Evolutionary conservation across 2,329 filamentous ascomycete genomes (phyloP).

Genomic region (Talaromyces atroroseus): DNA sequence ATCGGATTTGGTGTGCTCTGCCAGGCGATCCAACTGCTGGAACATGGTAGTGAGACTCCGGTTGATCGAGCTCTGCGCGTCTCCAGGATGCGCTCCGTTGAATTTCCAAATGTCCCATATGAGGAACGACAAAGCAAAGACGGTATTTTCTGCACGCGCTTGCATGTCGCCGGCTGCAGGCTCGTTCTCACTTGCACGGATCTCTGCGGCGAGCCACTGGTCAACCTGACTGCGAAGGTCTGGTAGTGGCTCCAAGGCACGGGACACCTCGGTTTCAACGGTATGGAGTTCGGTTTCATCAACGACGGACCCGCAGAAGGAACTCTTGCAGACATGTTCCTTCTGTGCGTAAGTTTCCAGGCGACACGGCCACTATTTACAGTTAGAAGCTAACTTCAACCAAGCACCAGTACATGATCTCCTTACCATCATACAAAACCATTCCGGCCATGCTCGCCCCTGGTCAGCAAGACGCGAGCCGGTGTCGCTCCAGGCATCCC

Average conservation of each 20-base stretch:
- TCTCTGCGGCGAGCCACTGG: slow-evolving; percentile 31
- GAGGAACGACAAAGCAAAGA: slow-evolving; percentile 34
- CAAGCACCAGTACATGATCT: neutral
- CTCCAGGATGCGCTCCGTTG: slow-evolving; percentile 22
- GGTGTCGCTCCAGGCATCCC: slow-evolving; percentile 36
- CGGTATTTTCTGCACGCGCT: slow-evolving; percentile 26
- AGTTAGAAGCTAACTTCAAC: neutral
- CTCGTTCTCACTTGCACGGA: slow-evolving; percentile 16
- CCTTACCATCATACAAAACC: slow-evolving; percentile 33
- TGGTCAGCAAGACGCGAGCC: slow-evolving; percentile 22
- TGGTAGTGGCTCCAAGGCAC: slow-evolving; percentile 24
- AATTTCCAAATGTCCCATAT: slow-evolving; percentile 37
- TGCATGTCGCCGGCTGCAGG: slow-evolving; percentile 21
- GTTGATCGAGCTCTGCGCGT: slow-evolving; percentile 20
- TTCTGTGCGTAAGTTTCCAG: slow-evolving; percentile 31
- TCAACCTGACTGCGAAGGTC: slow-evolving; percentile 35
- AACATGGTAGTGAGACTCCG: slow-evolving; percentile 31
- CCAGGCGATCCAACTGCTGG: slow-evolving; percentile 26
- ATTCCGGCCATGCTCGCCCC: slow-evolving; percentile 30
- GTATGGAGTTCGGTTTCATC: slow-evolving; percentile 29
- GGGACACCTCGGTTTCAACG: slow-evolving; percentile 15
- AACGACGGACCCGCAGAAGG: slow-evolving; percentile 27
- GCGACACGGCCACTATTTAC: slow-evolving; percentile 27
- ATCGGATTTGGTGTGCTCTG: slow-evolving; percentile 22
- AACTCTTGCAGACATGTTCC: slow-evolving; percentile 21